These are phyloP conservation scores for Castanea crenata DNA, from an alignment of 306 rosid genomes.

Conservation along the genomic window DNA sequence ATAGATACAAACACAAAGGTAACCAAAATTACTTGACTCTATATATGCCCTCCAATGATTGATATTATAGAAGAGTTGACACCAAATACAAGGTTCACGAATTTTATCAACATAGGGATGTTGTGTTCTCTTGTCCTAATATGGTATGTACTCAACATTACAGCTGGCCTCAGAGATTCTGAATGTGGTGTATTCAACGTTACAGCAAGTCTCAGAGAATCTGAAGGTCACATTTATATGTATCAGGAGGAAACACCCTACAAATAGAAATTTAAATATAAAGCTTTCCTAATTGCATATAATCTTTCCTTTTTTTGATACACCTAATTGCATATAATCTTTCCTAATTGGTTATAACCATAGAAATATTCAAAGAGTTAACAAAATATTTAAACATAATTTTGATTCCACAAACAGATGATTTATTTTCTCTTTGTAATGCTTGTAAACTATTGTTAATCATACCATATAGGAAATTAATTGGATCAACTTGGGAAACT, in stretches of 20 bases:
- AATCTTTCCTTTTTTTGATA: too few relatives aligned
- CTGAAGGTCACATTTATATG: slow-evolving; percentile 40
- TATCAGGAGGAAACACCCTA: slow-evolving; percentile 15
- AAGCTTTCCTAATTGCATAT: background rate
- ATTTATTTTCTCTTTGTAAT: background rate
- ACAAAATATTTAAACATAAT: background rate
- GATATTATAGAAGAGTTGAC: slow-evolving; percentile 73
- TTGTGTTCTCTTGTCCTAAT: slow-evolving; percentile 63
- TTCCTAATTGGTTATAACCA: background rate
- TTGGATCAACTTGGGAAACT: slow-evolving; percentile 66
- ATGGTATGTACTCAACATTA: slow-evolving; percentile 15
- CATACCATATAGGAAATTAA: slow-evolving; percentile 78
- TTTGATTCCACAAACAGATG: background rate
- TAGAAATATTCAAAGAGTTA: background rate
- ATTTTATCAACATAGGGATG: slow-evolving; percentile 50
- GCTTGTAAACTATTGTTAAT: background rate
- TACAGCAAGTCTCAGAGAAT: slow-evolving; percentile 68
- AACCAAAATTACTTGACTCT: slow-evolving; percentile 47
- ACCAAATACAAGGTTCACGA: slow-evolving; percentile 70
- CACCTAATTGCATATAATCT: background rate
- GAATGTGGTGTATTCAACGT: slow-evolving; percentile 51
- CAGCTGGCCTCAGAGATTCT: too few relatives aligned
- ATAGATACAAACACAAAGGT: background rate
- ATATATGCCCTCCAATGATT: slow-evolving; percentile 62
- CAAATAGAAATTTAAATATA: background rate